phyloP scores from a whole-genome alignment of 2,329 filamentous ascomycete species.

The Trichophyton simii region DNA sequence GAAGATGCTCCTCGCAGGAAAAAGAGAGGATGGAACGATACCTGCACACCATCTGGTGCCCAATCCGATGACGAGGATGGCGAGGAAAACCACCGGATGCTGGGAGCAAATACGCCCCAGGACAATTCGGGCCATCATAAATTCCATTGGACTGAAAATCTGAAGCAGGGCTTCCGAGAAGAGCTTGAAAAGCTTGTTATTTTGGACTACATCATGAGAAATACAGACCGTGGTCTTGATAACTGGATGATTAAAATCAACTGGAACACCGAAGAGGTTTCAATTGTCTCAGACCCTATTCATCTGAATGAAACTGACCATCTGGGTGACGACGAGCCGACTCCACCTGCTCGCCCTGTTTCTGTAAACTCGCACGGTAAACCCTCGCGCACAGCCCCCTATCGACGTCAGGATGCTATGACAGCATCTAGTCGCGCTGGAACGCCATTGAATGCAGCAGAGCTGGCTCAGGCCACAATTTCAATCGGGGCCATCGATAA shows the following conservation, averaged over 20 bases:
- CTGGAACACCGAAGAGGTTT: conserved; percentile 67
- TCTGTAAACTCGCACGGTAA: conserved; percentile 36
- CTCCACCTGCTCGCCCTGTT: conserved; percentile 49
- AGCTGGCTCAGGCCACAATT: conserved; percentile 46
- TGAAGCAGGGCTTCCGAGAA: conserved; percentile 88
- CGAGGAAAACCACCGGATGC: conserved; percentile 32
- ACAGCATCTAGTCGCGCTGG: conserved; percentile 50
- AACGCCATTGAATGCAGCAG: conserved; percentile 37
- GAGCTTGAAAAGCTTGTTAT: conserved; percentile 96
- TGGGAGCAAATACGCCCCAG: conserved; percentile 30
- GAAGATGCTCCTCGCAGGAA: conserved; percentile 55
- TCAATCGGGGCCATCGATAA: conserved; percentile 92
- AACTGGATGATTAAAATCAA: conserved; percentile 99
- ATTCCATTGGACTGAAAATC: conserved; percentile 73
- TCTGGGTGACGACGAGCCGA: conserved; percentile 37
- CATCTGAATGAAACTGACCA: conserved; percentile 42
- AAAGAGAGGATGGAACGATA: conserved; percentile 66
- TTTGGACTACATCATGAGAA: conserved; percentile 97
- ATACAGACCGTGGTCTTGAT: conserved; percentile 89
- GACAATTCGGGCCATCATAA: conserved; percentile 36
- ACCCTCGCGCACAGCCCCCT: conserved; percentile 39
- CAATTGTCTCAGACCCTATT: conserved; percentile 74
- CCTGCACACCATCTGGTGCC: conserved; percentile 56
- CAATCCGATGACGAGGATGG: conserved; percentile 52
- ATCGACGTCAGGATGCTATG: conserved; percentile 75